phyloP scores from a whole-genome alignment of 352 stramenopile species.

The Pythium dissimile region DNA sequence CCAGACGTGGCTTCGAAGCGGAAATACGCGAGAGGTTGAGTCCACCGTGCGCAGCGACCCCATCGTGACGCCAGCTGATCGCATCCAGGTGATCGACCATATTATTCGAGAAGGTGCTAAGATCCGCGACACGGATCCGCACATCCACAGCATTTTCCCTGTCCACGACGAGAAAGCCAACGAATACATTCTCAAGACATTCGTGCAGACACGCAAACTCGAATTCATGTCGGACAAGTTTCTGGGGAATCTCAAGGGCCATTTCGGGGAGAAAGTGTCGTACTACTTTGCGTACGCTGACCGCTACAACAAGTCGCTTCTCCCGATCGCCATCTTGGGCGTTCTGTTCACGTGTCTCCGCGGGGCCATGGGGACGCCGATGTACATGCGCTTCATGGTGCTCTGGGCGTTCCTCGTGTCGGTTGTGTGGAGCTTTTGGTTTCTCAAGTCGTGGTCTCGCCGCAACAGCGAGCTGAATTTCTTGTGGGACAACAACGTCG shows the following conservation, averaged over 20 bases:
- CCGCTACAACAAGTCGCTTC: slow-evolving; percentile 83
- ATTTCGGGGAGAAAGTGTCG: slow-evolving; percentile 83
- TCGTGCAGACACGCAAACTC: slow-evolving; percentile 64
- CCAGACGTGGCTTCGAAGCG: slow-evolving; percentile 73
- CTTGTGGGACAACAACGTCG: slow-evolving; percentile 64
- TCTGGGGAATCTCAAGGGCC: slow-evolving; percentile 53
- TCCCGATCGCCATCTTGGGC: slow-evolving; percentile 72
- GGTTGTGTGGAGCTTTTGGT: slow-evolving; percentile 78
- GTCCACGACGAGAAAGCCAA: slow-evolving; percentile 74
- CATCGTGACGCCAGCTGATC: slow-evolving; percentile 66
- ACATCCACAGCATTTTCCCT: slow-evolving; percentile 73
- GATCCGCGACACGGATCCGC: slow-evolving; percentile 46
- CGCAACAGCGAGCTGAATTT: slow-evolving; percentile 74
- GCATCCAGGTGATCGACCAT: slow-evolving; percentile 81
- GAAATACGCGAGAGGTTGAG: slow-evolving; percentile 73
- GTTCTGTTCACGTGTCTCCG: slow-evolving; percentile 67
- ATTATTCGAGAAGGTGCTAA: slow-evolving; percentile 72
- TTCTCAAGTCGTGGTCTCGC: slow-evolving; percentile 75
- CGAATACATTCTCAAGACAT: slow-evolving; percentile 67
- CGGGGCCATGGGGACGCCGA: slow-evolving; percentile 51
- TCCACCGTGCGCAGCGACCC: slow-evolving; percentile 47
- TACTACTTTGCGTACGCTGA: slow-evolving; percentile 88
- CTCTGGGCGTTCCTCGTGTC: slow-evolving; percentile 72
- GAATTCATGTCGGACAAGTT: slow-evolving; percentile 62
- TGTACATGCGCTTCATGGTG: slow-evolving; percentile 82